Evolutionary conservation across 225 moss, liverwort and hornwort genomes (phyloP).

Genomic region (Straminergon stramineum): DNA sequence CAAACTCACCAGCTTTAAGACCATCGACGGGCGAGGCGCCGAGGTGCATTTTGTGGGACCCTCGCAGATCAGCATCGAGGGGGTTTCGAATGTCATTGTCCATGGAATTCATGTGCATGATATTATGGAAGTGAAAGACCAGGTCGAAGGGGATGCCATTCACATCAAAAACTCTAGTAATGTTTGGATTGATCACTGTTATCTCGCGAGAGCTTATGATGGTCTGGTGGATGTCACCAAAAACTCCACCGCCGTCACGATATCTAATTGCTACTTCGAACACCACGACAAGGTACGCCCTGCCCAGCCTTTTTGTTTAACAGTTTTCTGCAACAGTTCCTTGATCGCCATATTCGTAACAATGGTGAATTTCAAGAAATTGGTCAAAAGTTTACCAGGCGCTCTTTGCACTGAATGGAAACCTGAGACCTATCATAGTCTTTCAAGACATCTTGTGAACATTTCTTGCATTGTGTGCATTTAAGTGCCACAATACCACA

Average conservation of each 20-base stretch:
- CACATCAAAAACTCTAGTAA: constrained; percentile 17
- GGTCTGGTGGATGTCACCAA: constrained; percentile 52
- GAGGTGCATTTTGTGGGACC: constrained; percentile 14
- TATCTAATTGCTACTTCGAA: constrained; percentile 58
- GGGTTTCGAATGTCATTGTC: constrained; percentile 21
- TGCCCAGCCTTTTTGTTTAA: neutral
- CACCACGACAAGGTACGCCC: constrained; percentile 8
- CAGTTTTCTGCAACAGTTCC: neutral
- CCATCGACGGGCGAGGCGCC: constrained; percentile 45
- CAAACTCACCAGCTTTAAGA: constrained; percentile 27
- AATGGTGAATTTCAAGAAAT: neutral
- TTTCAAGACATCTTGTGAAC: too few relatives aligned
- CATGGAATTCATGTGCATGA: constrained; percentile 30
- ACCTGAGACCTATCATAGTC: too few relatives aligned
- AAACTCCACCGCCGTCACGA: constrained; percentile 44
- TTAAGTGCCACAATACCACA: neutral
- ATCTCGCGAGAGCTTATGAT: constrained; percentile 28
- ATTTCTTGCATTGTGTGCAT: neutral
- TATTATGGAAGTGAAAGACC: neutral
- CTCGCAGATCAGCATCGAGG: constrained; percentile 18
- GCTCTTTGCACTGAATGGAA: neutral
- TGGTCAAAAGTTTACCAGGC: neutral
- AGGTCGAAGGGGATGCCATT: constrained; percentile 26
- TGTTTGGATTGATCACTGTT: constrained; percentile 28
- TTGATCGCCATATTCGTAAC: too few relatives aligned